Percentiles rank a stretch among this genome's conserved stretches.
These are phyloP conservation scores for Russula virescens DNA, from an alignment of 768 basidiomycete genomes.

Conservation along the genomic window DNA sequence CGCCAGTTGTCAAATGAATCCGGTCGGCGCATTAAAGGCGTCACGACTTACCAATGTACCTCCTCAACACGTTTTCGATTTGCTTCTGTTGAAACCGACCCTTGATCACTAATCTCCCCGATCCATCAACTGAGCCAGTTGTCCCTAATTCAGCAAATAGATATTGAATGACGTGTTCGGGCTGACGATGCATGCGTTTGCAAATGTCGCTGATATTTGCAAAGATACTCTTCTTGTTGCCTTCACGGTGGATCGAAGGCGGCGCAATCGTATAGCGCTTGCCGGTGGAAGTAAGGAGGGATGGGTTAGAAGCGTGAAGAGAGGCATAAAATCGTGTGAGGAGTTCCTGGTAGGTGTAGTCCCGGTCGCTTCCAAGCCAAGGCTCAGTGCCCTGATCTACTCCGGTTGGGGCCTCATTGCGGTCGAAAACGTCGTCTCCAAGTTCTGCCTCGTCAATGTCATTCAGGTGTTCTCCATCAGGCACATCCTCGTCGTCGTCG, in stretches of 20 bases:
- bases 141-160: slow-evolving; percentile 98
- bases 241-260: slow-evolving; percentile 90
- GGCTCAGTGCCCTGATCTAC: slow-evolving; percentile 75
- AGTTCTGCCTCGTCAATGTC: slow-evolving; percentile 77
- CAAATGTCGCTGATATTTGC: slow-evolving; percentile 97
- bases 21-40: slow-evolving; percentile 1
- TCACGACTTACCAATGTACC: slow-evolving; percentile 79
- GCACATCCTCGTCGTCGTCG: slow-evolving; percentile 51
- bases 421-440: slow-evolving; percentile 83
- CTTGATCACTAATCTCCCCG: slow-evolving; percentile 89
- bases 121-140: slow-evolving; percentile 90
- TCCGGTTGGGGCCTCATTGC: slow-evolving; percentile 41
- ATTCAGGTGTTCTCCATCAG: slow-evolving; percentile 58
- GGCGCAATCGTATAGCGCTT: slow-evolving; percentile 98
- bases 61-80: slow-evolving; percentile 91
- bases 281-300: slow-evolving; percentile 74
- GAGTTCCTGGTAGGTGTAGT: slow-evolving; percentile 97
- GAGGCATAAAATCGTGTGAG: slow-evolving; percentile 88
- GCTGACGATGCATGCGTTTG: slow-evolving; percentile 95
- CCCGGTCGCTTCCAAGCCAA: slow-evolving; percentile 90
- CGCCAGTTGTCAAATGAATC: not conserved
- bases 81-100: slow-evolving; percentile 99
- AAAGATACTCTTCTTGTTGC: slow-evolving; percentile 95
- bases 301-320: slow-evolving; percentile 90
- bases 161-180: slow-evolving; percentile 97